Evolutionary conservation across 345 rosid species (phyloP), one percentile per base, ranked within the genome.

Genomic region (Rubroshorea leprosula): DNA sequence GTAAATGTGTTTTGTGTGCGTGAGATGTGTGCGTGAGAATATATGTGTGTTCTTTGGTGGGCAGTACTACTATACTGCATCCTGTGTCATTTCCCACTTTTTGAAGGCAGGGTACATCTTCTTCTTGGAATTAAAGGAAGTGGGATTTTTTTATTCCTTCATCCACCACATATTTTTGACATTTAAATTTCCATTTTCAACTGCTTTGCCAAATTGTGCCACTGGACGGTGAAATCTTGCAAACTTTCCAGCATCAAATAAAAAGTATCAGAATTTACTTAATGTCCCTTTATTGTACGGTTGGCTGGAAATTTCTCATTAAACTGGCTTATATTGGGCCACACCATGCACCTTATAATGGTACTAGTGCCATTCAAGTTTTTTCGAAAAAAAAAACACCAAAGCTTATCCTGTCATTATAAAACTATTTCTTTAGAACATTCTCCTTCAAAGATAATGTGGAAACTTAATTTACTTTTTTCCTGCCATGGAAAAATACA

Each of bases 41-140:
- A 24, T 1, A 48, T 6, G 22, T 35, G 39, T 39, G 19, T n/a
- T 23, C 7, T 23, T 23, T 24, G 61, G 67, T 68, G 69, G n/a
- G n/a, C n/a, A n/a, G n/a, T n/a, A n/a, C n/a, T 35, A 72, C 41
- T 41, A 49, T 66, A 62, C 75, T 72, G 77, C 65, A 6, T 35
- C 41, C 3, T 70, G 72, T 73, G 77, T 73, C 78, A 73, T 60
- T 67, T 54, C 59, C 73, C 81, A 76, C 78, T 64, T 57, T 69
- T 54, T 48, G 43, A 56, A 50, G 57, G 56, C 62, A 46, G 9
- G 35, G 8, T 27, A 14, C 7, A 29, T 29, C 22, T 9, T 45
- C 10, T 24, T 54, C 48, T 63, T 54, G 46, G 27, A 63, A 54
- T 29, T 29, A 46, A 31, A 12, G 23, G 13, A 47, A 64, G 68